A percentile compares a stretch with the other conserved stretches of the same genome.
phyloP scores from a whole-genome alignment of 768 basidiomycete genomes.

The Auriscalpium orientale region DNA sequence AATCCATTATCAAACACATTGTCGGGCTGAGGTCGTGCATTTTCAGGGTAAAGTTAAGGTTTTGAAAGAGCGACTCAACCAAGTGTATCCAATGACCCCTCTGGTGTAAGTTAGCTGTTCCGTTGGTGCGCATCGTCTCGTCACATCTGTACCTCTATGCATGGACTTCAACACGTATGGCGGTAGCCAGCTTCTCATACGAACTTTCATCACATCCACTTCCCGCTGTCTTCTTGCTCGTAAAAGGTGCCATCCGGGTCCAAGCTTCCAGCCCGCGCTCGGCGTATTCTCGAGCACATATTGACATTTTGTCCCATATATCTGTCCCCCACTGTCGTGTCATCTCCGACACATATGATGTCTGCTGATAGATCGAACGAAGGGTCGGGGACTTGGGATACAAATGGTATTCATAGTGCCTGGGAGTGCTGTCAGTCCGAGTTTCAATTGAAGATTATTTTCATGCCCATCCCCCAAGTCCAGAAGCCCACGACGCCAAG shows the following conservation, averaged over 20 bases:
- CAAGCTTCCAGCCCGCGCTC: constrained; percentile 46
- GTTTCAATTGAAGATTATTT: constrained; percentile 9
- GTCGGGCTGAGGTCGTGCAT: constrained; percentile 20
- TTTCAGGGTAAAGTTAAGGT: constrained; percentile 45
- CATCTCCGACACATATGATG: background rate
- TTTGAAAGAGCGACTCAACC: background rate
- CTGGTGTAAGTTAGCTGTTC: background rate
- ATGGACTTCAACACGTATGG: background rate
- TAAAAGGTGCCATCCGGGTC: constrained; percentile 70
- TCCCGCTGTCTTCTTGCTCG: constrained; percentile 37
- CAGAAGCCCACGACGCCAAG: constrained; percentile 47
- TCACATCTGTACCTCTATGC: background rate
- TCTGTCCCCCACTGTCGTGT: background rate
- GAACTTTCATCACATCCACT: background rate
- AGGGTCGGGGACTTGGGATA: background rate
- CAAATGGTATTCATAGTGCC: background rate
- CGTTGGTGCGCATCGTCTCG: background rate
- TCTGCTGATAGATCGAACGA: background rate
- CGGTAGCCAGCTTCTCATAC: background rate
- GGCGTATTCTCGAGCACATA: constrained; percentile 82
- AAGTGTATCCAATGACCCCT: background rate
- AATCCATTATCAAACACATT: constrained; percentile 14
- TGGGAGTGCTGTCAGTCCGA: background rate
- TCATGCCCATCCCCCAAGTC: constrained; percentile 57
- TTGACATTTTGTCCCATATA: constrained; percentile 15